Conservation (phyloP, 108 stramenopile species). For the Chaetoceros tenuissimus region DNA sequence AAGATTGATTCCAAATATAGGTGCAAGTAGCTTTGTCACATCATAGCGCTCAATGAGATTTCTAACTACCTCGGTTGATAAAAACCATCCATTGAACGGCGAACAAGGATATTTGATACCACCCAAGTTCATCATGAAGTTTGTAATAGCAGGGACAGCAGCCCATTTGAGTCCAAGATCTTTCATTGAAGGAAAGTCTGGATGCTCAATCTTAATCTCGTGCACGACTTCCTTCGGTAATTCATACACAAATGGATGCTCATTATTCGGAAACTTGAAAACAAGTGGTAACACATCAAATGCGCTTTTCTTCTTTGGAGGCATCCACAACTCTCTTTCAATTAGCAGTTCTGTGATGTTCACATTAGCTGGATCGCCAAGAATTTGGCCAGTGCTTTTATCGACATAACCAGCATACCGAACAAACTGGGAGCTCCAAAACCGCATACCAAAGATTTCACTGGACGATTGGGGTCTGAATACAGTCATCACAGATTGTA, state of each 20-base stretch:
- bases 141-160: constrained; percentile 20
- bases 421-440: constrained; percentile 29
- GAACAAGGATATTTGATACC: constrained; percentile 15
- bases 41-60: constrained; percentile 13
- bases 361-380: constrained; percentile 26
- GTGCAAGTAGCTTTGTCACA: neutral
- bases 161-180: constrained; percentile 17
- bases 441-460: constrained; percentile 10
- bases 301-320: constrained; percentile 10
- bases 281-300: constrained; percentile 35
- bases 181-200: constrained; percentile 7
- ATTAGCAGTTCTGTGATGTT: constrained; percentile 13
- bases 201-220: constrained; percentile 19
- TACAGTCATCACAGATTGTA: constrained; percentile 20
- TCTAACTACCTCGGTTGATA: constrained; percentile 10
- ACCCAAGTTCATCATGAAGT: constrained; percentile 15
- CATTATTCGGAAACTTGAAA: constrained; percentile 4
- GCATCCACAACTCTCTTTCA: constrained; percentile 12
- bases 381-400: neutral
- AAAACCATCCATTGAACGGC: constrained; percentile 35
- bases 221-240: constrained; percentile 13
- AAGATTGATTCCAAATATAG: neutral
- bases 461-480: constrained; percentile 9
- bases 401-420: constrained; percentile 23
- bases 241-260: constrained; percentile 11